Evolutionary conservation across 1,139 yeast species (phyloP).

Genomic region (Saccharomyces pastorianus): DNA sequence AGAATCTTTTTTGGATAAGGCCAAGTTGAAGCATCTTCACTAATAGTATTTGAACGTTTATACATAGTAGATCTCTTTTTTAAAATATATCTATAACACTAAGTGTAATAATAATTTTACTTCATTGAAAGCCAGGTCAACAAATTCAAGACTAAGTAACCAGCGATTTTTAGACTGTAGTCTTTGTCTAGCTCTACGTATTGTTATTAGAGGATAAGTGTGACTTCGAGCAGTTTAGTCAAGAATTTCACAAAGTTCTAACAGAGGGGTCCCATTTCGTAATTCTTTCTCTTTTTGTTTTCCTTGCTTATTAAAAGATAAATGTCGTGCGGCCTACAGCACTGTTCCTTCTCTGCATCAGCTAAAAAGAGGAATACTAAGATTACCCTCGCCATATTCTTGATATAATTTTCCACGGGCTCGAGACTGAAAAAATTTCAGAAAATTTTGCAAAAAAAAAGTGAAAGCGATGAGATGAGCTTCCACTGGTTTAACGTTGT

Average conservation of each 20-base stretch:
- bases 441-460: not conserved
- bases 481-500: not conserved
- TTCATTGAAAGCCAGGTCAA: slow-evolving; percentile 46
- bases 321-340: no score
- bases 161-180: no score
- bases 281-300: no score
- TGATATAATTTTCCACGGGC: not conserved
- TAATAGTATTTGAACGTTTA: not conserved
- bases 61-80: not conserved
- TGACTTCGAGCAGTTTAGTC: no score
- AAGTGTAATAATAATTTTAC: slow-evolving; percentile 8
- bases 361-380: not conserved
- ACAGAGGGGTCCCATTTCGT: no score
- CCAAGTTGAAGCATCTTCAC: not conserved
- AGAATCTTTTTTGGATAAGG: not conserved
- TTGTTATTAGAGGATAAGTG: no score
- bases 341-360: not conserved
- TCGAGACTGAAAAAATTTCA: not conserved
- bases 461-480: not conserved
- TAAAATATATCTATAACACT: not conserved
- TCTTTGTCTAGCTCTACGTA: no score
- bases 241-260: no score
- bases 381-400: not conserved
- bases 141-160: no score
- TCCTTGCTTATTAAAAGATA: no score